Evolutionary conservation across 2,329 filamentous ascomycete species (phyloP).

Genomic region (Gremmenia infestans): DNA sequence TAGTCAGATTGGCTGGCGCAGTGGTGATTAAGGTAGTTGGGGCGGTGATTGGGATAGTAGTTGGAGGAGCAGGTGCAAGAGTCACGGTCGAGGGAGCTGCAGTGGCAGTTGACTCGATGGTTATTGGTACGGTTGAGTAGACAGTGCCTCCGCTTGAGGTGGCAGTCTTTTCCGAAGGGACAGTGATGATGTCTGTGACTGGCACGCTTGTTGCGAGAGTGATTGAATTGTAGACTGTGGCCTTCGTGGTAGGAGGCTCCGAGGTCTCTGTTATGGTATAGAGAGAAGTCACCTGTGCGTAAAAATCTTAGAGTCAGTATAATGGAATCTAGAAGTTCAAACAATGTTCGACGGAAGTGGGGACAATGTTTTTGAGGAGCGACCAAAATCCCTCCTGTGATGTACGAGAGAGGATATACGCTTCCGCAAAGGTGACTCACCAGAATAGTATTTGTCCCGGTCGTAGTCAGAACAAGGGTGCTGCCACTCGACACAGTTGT

Average conservation of each 20-base stretch:
- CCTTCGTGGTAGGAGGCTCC: slow-evolving; percentile 22
- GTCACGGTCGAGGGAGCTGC: slow-evolving; percentile 6
- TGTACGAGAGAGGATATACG: no score
- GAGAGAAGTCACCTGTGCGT: slow-evolving; percentile 35
- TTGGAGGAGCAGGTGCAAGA: slow-evolving; percentile 1
- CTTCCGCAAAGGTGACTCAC: slow-evolving; percentile 32
- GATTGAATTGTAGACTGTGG: slow-evolving; percentile 20
- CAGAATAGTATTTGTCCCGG: slow-evolving; percentile 38
- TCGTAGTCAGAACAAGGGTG: slow-evolving; percentile 39
- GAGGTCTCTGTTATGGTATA: slow-evolving; percentile 22
- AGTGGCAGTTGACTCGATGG: not conserved
- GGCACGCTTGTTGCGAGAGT: slow-evolving; percentile 21
- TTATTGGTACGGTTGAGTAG: slow-evolving; percentile 1
- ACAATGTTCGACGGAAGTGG: no score
- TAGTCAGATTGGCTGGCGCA: not conserved
- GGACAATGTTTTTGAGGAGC: no score
- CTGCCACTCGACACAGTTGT: slow-evolving; percentile 40
- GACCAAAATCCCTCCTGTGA: no score
- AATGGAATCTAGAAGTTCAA: no score
- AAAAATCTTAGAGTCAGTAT: no score
- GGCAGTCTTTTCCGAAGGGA: slow-evolving; percentile 21
- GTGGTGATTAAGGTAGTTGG: no score
- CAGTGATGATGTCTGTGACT: slow-evolving; percentile 20
- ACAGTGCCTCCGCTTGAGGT: slow-evolving; percentile 12
- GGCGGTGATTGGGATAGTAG: slow-evolving; percentile 3